phyloP scores from a whole-genome alignment of 192 early-diverging fungal species.

The Umbelopsis sp. region DNA sequence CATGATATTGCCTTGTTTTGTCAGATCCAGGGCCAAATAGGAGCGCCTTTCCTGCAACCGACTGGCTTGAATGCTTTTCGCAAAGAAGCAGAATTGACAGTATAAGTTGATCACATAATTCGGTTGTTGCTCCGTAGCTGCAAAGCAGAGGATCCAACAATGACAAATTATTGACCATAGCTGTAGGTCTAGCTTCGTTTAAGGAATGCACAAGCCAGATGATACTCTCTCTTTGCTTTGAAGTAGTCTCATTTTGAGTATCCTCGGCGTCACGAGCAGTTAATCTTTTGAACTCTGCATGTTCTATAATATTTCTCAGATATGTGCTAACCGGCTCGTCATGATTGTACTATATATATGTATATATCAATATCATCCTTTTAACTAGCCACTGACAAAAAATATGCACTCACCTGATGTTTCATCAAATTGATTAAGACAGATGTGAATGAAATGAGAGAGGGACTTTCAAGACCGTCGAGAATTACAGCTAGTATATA shows the following conservation, averaged over 20 bases:
- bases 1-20: constrained; percentile 41
- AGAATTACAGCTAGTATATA: constrained; percentile 42
- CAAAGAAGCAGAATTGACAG: constrained; percentile 58
- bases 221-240: constrained; percentile 47
- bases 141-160: constrained; percentile 51
- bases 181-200: constrained; percentile 51
- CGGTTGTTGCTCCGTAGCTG: constrained; percentile 62
- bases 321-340: constrained; percentile 43
- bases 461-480: constrained; percentile 44
- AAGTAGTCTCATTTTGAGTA: constrained; percentile 32
- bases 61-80: constrained; percentile 58
- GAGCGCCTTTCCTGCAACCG: constrained; percentile 59
- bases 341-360: constrained; percentile 26
- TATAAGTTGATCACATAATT: constrained; percentile 55
- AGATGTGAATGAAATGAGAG: constrained; percentile 44
- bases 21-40: constrained; percentile 62
- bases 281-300: constrained; percentile 46
- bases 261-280: constrained; percentile 34
- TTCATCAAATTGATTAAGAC: constrained; percentile 41
- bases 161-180: constrained; percentile 48
- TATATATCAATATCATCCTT: background rate
- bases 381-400: background rate
- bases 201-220: constrained; percentile 53
- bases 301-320: constrained; percentile 36
- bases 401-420: constrained; percentile 27